Percentiles rank a stretch among this genome's conserved stretches.
Evolutionary conservation across 768 basidiomycete genomes (phyloP).

Genomic region (Boletus reticuloceps): DNA sequence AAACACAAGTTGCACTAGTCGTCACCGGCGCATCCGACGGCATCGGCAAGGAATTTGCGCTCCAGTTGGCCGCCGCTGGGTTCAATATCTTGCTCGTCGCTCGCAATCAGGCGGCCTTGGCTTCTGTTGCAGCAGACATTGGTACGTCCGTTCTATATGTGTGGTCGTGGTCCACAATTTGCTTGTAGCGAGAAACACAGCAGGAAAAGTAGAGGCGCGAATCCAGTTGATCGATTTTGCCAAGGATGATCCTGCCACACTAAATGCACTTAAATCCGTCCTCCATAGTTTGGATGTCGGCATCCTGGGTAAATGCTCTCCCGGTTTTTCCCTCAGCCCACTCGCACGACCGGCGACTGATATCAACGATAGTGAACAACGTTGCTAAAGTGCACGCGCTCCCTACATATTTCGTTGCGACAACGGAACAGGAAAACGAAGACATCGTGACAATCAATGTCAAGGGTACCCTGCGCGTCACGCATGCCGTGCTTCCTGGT

Average conservation of each 20-base stretch:
- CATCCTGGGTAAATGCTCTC: conserved; percentile 61
- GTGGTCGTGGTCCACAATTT: not conserved
- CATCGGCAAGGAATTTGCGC: conserved; percentile 90
- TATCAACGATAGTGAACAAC: conserved; percentile 75
- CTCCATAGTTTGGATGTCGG: conserved; percentile 64
- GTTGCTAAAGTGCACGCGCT: conserved; percentile 91
- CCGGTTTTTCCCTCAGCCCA: not conserved
- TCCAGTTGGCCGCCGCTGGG: conserved; percentile 82
- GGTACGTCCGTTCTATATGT: conserved; percentile 37
- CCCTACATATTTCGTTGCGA: conserved; percentile 82
- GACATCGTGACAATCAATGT: conserved; percentile 87
- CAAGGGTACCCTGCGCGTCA: conserved; percentile 76
- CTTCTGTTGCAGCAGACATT: conserved; percentile 69
- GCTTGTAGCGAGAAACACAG: conserved; percentile 38
- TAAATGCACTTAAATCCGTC: conserved; percentile 47
- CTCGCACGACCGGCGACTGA: not conserved
- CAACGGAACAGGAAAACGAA: conserved; percentile 68
- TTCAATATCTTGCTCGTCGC: conserved; percentile 88
- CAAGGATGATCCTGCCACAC: conserved; percentile 51
- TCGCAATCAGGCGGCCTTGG: conserved; percentile 63
- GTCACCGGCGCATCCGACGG: conserved; percentile 96
- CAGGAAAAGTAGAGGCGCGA: conserved; percentile 51
- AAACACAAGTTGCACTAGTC: conserved; percentile 38
- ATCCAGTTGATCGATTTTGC: conserved; percentile 77
- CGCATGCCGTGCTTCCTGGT: conserved; percentile 73